Conservation (phyloP, 768 basidiomycete genomes). For the Rhodotorula toruloides region DNA sequence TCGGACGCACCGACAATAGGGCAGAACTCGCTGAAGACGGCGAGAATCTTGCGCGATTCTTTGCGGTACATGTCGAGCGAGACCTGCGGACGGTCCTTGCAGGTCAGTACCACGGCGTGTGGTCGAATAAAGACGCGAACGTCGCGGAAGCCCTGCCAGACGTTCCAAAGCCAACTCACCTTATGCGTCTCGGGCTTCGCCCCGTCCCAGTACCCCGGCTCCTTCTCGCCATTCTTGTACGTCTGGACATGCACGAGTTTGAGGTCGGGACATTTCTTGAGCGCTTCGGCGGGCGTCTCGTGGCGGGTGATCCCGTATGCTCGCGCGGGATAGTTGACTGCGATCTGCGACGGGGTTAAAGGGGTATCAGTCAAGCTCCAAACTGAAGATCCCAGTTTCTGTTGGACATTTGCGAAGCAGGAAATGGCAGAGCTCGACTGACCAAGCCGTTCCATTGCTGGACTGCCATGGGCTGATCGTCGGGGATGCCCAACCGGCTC, state of each 20-base stretch:
- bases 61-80: slow-evolving; percentile 87
- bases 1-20: slow-evolving; percentile 45
- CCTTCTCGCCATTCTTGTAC: slow-evolving; percentile 74
- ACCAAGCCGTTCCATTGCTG: slow-evolving; percentile 66
- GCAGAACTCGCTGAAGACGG: slow-evolving; percentile 67
- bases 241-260: slow-evolving; percentile 89
- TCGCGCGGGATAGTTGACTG: slow-evolving; percentile 91
- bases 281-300: slow-evolving; percentile 62
- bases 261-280: slow-evolving; percentile 77
- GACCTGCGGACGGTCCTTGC: slow-evolving; percentile 54
- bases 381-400: too few relatives aligned
- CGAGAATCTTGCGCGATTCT: slow-evolving; percentile 81
- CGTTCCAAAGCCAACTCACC: slow-evolving; percentile 50
- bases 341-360: slow-evolving; percentile 53
- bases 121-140: too few relatives aligned
- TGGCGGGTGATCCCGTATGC: slow-evolving; percentile 89
- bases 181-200: slow-evolving; percentile 88
- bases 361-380: not conserved
- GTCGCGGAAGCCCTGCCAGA: not conserved
- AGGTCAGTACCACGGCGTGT: not conserved
- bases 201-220: slow-evolving; percentile 88
- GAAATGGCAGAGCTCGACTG: not conserved
- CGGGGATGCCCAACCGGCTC: slow-evolving; percentile 62
- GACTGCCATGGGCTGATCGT: slow-evolving; percentile 43
- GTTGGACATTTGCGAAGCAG: not conserved